phyloP scores from a whole-genome alignment of 2,329 filamentous ascomycete genomes.

The Macrophomina pseudophaseolina region DNA sequence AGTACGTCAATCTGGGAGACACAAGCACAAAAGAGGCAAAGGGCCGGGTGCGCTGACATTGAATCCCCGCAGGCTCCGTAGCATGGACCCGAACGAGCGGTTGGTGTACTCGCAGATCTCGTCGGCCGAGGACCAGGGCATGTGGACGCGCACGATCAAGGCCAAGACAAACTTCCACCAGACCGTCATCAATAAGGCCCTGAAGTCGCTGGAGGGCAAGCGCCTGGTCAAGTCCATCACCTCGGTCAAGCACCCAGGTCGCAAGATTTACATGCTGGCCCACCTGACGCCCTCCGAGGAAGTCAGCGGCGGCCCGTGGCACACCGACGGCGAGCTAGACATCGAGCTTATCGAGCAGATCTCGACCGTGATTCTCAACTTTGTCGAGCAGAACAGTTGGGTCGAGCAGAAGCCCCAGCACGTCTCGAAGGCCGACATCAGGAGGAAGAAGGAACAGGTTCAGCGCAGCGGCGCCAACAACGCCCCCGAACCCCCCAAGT shows the following conservation, averaged over 20 bases:
- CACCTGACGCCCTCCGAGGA: constrained; percentile 84
- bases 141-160: constrained; percentile 89
- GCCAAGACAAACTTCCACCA: constrained; percentile 82
- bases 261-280: constrained; percentile 95
- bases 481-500: constrained; percentile 32
- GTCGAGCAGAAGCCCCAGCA: constrained; percentile 57
- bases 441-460: constrained; percentile 39
- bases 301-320: constrained; percentile 93
- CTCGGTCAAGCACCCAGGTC: constrained; percentile 85
- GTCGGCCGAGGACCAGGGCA: constrained; percentile 79
- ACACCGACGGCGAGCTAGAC: constrained; percentile 88
- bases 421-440: constrained; percentile 33
- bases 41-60: not conserved
- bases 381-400: constrained; percentile 74
- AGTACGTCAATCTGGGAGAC: constrained; percentile 33
- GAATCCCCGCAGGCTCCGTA: constrained; percentile 40
- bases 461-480: constrained; percentile 36
- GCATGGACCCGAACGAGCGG: constrained; percentile 70
- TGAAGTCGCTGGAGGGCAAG: constrained; percentile 83
- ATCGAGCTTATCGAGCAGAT: constrained; percentile 82
- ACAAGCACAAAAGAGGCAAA: no score
- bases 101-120: constrained; percentile 91
- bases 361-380: constrained; percentile 73
- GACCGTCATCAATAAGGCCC: constrained; percentile 75
- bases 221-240: constrained; percentile 87